Conservation (phyloP, 2,329 filamentous ascomycete species). For the Amauroascus niger region DNA sequence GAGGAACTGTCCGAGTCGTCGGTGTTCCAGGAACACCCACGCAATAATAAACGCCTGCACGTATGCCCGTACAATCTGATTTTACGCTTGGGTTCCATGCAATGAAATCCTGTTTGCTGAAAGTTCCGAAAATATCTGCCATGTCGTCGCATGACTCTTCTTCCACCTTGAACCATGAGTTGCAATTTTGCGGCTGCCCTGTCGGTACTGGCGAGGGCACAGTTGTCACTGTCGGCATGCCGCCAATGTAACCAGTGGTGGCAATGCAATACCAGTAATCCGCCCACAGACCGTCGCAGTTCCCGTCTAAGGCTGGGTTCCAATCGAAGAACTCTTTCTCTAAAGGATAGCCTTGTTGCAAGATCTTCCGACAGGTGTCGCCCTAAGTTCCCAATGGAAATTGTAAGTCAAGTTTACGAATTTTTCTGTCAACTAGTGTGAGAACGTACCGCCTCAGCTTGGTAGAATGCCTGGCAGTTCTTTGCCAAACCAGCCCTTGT, state of each 20-base stretch:
- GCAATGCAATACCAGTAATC: constrained; percentile 9
- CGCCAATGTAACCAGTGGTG: constrained; percentile 1
- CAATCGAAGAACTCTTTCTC: constrained; percentile 11
- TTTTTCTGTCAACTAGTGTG: background rate
- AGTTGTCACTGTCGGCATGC: constrained; percentile 17
- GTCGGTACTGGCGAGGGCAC: constrained; percentile 8
- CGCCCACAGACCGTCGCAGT: constrained; percentile 8
- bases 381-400: background rate
- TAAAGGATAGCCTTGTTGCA: background rate
- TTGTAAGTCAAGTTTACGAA: background rate
- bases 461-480: constrained; percentile 3
- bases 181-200: constrained; percentile 13
- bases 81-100: background rate
- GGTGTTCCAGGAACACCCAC: constrained; percentile 14
- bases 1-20: background rate
- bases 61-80: constrained; percentile 17
- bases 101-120: background rate
- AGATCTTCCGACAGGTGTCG: constrained; percentile 1
- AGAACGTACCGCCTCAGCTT: background rate
- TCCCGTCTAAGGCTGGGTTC: constrained; percentile 8
- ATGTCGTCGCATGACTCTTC: constrained; percentile 18
- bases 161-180: constrained; percentile 16
- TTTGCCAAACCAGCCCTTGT: background rate
- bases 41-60: constrained; percentile 21
- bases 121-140: constrained; percentile 11